phyloP scores from a whole-genome alignment of 2,329 filamentous ascomycete species.

The Diplodia sapinea region DNA sequence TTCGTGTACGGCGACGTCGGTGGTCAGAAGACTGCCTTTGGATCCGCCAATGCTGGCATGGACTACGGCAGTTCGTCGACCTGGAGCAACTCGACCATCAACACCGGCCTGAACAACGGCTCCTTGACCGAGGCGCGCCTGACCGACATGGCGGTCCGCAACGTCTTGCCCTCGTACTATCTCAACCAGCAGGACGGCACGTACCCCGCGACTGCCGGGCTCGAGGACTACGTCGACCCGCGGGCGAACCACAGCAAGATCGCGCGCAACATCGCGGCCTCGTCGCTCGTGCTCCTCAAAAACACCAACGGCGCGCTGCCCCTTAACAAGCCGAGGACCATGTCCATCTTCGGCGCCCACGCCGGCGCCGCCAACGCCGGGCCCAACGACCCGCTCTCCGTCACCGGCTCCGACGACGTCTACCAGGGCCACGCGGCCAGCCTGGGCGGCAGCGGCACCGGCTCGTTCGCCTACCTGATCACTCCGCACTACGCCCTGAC shows the following conservation, averaged over 20 bases:
- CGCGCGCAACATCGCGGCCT: conserved; percentile 50
- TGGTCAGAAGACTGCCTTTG: conserved; percentile 41
- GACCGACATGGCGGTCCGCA: conserved; percentile 55
- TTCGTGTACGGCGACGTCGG: conserved; percentile 37
- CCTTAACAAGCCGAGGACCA: conserved; percentile 57
- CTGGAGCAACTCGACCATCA: conserved; percentile 42
- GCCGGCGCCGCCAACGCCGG: conserved; percentile 58
- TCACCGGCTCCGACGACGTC: conserved; percentile 40
- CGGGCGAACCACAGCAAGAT: conserved; percentile 43
- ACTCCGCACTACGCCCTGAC: conserved; percentile 52
- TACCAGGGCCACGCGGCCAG: conserved; percentile 52
- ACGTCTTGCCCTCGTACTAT: conserved; percentile 55
- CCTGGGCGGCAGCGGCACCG: conserved; percentile 52
- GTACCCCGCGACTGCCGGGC: conserved; percentile 47
- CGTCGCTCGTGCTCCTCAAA: conserved; percentile 54
- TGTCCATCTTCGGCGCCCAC: conserved; percentile 58
- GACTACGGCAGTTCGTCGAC: conserved; percentile 33
- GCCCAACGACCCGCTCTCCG: conserved; percentile 43
- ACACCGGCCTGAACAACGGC: conserved; percentile 49
- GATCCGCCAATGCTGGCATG: conserved; percentile 40
- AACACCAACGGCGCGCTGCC: conserved; percentile 58
- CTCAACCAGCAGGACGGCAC: conserved; percentile 52
- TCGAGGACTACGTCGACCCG: conserved; percentile 36
- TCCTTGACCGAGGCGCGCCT: conserved; percentile 49
- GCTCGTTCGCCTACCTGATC: conserved; percentile 48